These are phyloP conservation scores for Neopestalotiopsis rosae DNA, from an alignment of 2,329 filamentous ascomycete species.

Conservation along the genomic window DNA sequence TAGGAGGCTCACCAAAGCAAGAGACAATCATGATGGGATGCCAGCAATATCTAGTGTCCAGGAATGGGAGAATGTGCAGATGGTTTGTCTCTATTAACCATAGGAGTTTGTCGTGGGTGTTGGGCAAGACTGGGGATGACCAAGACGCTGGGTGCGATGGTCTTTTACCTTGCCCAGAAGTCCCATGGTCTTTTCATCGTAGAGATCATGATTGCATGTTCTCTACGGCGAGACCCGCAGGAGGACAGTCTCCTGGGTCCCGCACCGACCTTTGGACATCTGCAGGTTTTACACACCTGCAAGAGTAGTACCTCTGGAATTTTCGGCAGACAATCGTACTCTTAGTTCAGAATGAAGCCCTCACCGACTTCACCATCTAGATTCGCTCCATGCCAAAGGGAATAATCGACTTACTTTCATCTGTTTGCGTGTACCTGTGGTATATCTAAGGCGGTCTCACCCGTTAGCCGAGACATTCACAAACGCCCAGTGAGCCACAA, in stretches of 20 bases:
- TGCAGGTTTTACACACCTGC: not conserved
- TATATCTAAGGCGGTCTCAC: too few relatives aligned
- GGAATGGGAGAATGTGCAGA: not conserved
- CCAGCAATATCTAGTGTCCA: not conserved
- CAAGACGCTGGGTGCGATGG: too few relatives aligned
- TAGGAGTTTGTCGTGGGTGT: not conserved
- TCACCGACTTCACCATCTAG: not conserved
- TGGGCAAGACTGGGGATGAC: too few relatives aligned
- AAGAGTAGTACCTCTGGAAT: not conserved
- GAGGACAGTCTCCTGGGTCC: not conserved
- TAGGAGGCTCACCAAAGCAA: constrained; percentile 10
- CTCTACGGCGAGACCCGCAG: not conserved
- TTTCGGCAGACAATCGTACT: not conserved
- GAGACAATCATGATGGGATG: constrained; percentile 8
- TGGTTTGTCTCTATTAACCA: not conserved
- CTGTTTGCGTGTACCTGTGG: too few relatives aligned
- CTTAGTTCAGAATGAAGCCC: not conserved
- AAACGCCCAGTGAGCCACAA: too few relatives aligned
- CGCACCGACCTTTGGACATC: not conserved
- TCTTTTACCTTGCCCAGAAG: not conserved
- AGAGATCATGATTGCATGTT: not conserved
- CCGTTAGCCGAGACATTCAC: too few relatives aligned
- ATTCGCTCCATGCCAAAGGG: too few relatives aligned
- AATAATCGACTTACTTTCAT: too few relatives aligned
- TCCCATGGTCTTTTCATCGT: not conserved